Base-by-base conservation (phyloP, 1,139 yeast genomes). In the Debaryomyces singareniensis region DNA sequence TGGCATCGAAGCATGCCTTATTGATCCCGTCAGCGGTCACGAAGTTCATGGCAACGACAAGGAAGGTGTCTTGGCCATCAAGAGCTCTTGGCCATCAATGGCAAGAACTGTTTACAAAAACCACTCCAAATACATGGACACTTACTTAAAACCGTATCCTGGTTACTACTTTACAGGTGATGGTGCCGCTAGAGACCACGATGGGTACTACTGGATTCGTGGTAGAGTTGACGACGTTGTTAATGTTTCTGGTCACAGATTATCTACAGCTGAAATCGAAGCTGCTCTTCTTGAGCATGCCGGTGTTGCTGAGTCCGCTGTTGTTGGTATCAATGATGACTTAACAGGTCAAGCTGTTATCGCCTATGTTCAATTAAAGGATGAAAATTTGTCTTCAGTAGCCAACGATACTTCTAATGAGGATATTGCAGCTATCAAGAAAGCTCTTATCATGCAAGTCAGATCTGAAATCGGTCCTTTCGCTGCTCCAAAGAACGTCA, bases 211-310 rank as follows among this genome's bases (percentile, higher is more conserved):
- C 69, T 91, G 97, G 96, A 89, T 91, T 51, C 77, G 95, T 60
- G 97, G 98, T 47, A 84, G 98, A 67, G 97, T 91, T 44, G 98
- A 91, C 59, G 98, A 91, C 51, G 97, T 91, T 40, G 97, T 91
- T 46, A 91, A 91, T 55, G 97, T 91, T 31, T 82, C 95, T 34
- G 98, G 98, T 44, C 98, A 91, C 63, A 82, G 98, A 64, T 72
- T 91, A 49, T 87, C 96, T 14, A 91, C 98, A 30, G 89, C 97
- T 29, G 98, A 91, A 64, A 91, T 91, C 49, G 98, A 91, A 67
- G 85, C 96, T 23, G 93, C 95, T 23, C 69, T 91, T 45, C 71
- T 78, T 44, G 89, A 82, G 56, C 86, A 85, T 61, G 67, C 68
- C 15, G 74, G 75, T 37, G 95, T 91, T 32, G 78, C 89, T 35